phyloP scores from a whole-genome alignment of 2,329 filamentous ascomycete genomes.

The Simplicillium aogashimaense region DNA sequence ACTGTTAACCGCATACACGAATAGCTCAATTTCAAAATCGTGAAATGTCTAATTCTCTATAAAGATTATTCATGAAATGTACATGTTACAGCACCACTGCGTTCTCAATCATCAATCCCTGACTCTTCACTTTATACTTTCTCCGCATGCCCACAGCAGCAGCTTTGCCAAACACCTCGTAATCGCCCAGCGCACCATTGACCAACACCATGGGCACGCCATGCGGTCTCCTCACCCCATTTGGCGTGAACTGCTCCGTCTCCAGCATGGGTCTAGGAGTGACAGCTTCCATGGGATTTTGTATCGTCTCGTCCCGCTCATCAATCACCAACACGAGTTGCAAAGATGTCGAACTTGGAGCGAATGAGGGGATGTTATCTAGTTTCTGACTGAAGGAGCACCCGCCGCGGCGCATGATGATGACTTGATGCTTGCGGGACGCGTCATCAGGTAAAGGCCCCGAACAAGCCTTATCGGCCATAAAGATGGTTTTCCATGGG shows the following conservation, averaged over 20 bases:
- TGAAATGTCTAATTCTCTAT: too few relatives aligned
- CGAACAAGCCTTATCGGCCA: slow-evolving; percentile 60
- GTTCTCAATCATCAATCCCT: slow-evolving; percentile 72
- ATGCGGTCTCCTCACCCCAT: slow-evolving; percentile 58
- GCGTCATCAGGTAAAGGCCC: slow-evolving; percentile 41
- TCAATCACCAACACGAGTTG: slow-evolving; percentile 73
- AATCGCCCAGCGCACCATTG: slow-evolving; percentile 52
- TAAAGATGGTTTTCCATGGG: slow-evolving; percentile 60
- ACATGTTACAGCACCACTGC: slow-evolving; percentile 46
- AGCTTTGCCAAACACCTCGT: slow-evolving; percentile 53
- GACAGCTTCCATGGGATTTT: slow-evolving; percentile 17
- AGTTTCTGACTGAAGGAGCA: slow-evolving; percentile 83
- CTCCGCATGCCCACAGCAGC: slow-evolving; percentile 64
- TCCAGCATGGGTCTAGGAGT: slow-evolving; percentile 60
- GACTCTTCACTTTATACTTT: slow-evolving; percentile 70
- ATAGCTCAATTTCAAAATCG: too few relatives aligned
- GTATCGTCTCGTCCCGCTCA: slow-evolving; percentile 37
- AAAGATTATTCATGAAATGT: neutral
- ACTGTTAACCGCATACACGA: too few relatives aligned
- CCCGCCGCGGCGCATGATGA: slow-evolving; percentile 71
- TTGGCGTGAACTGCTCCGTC: slow-evolving; percentile 58
- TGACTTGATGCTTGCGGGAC: slow-evolving; percentile 56
- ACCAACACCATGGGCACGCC: slow-evolving; percentile 80
- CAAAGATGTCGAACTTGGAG: slow-evolving; percentile 49
- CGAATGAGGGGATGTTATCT: slow-evolving; percentile 70